Conservation (phyloP, 306 rosid species). For the Quercus agrifolia region DNA sequence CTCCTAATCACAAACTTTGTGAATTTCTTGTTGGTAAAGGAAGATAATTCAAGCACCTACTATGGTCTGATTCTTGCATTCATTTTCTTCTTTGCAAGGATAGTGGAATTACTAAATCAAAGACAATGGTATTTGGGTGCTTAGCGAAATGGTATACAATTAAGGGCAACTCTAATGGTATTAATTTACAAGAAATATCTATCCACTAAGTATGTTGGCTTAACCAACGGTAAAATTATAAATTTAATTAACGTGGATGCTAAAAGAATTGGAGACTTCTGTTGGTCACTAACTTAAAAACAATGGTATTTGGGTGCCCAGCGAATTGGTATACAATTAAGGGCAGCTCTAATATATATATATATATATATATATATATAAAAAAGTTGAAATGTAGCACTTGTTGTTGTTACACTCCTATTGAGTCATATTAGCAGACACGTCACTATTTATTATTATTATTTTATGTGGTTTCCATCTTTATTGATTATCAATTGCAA, state of each 20-base stretch:
- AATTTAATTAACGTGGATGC: constrained; percentile 78
- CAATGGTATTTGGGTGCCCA: constrained; percentile 76
- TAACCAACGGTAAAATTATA: constrained; percentile 54
- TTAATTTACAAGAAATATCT: constrained; percentile 51
- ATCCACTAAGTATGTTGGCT: constrained; percentile 45
- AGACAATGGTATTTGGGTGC: constrained; percentile 93
- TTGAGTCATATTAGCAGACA: too few species aligned
- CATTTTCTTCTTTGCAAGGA: constrained; percentile 71
- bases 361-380: too few species aligned
- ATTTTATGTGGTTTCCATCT: too few species aligned
- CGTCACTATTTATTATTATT: too few species aligned
- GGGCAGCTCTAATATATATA: too few species aligned
- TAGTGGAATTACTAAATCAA: constrained; percentile 70
- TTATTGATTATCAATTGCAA: too few species aligned
- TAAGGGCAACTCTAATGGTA: constrained; percentile 65
- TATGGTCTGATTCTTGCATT: constrained; percentile 69
- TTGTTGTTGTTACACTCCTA: too few species aligned
- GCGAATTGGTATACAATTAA: too few species aligned
- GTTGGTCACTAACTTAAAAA: constrained; percentile 32
- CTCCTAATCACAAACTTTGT: constrained; percentile 69
- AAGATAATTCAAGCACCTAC: constrained; percentile 39
- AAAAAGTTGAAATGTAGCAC: too few species aligned
- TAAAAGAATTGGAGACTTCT: constrained; percentile 80
- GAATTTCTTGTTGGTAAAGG: constrained; percentile 46
- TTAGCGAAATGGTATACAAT: constrained; percentile 56